These are phyloP conservation scores for Larix sibirica DNA, from an alignment of 83 land plant genomes.

Conservation along the genomic window DNA sequence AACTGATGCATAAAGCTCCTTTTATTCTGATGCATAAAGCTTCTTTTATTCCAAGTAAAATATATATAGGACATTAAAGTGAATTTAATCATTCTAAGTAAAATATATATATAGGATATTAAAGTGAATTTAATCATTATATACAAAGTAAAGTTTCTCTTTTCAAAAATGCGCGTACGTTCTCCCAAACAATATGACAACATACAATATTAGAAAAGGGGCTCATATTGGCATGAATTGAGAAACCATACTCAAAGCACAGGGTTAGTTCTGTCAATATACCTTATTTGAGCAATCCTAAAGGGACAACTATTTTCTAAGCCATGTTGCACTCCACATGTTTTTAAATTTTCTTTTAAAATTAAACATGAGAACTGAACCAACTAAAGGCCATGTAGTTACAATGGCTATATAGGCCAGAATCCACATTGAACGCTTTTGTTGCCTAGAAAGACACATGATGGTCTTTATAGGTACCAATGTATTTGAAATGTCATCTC, in stretches of 20 bases:
- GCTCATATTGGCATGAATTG: background rate
- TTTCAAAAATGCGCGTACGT: too few relatives aligned
- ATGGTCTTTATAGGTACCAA: slow-evolving; percentile 28
- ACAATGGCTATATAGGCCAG: slow-evolving; percentile 75
- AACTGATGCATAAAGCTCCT: too few relatives aligned
- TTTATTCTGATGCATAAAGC: too few relatives aligned
- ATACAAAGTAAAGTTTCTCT: too few relatives aligned
- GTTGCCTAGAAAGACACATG: slow-evolving; percentile 29
- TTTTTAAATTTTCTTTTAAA: slow-evolving; percentile 30
- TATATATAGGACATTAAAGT: too few relatives aligned
- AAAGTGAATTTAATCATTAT: too few relatives aligned
- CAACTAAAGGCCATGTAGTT: slow-evolving; percentile 80
- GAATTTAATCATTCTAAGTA: too few relatives aligned
- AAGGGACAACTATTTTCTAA: background rate
- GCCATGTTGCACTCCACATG: slow-evolving; percentile 5
- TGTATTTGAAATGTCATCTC: background rate
- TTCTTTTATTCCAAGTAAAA: too few relatives aligned
- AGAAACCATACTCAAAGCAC: background rate
- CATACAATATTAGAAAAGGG: background rate
- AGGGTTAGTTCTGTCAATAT: background rate
- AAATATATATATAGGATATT: too few relatives aligned
- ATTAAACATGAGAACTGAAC: slow-evolving; percentile 48
- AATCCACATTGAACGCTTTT: slow-evolving; percentile 58
- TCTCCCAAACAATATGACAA: background rate
- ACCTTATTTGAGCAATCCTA: background rate